Conservation (phyloP, 2,329 filamentous ascomycete genomes). For the Dactylonectria estremocensis region DNA sequence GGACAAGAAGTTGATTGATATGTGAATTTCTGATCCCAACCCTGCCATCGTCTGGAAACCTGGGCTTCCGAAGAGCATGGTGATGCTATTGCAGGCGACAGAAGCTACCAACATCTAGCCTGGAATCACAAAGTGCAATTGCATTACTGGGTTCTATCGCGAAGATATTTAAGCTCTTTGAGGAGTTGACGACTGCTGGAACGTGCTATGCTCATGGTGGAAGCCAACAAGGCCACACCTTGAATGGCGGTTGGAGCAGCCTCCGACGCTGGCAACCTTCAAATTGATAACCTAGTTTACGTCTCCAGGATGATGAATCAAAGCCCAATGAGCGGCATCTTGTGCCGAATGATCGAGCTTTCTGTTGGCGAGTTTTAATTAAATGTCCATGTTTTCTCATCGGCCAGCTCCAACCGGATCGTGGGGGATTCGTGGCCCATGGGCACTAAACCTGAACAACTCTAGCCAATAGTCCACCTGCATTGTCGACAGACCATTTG, state of each 20-base stretch:
- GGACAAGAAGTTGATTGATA: too few species aligned
- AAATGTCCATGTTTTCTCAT: not conserved
- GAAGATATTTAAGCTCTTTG: not conserved
- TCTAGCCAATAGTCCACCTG: not conserved
- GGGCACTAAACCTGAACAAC: not conserved
- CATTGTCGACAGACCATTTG: not conserved
- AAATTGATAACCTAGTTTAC: not conserved
- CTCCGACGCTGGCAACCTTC: too few species aligned
- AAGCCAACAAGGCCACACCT: slow-evolving; percentile 10
- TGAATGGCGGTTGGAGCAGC: slow-evolving; percentile 12
- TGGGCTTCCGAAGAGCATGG: slow-evolving; percentile 5
- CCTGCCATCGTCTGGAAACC: too few species aligned
- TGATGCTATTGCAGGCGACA: slow-evolving; percentile 8
- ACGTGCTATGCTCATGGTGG: slow-evolving; percentile 15
- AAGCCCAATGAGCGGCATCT: not conserved
- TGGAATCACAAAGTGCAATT: not conserved
- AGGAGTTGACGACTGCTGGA: not conserved
- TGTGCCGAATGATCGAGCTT: not conserved
- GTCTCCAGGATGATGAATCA: not conserved
- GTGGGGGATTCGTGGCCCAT: not conserved
- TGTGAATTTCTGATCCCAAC: too few species aligned
- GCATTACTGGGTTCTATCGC: not conserved
- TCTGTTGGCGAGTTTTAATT: not conserved
- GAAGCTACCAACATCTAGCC: slow-evolving; percentile 12
- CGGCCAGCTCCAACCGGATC: not conserved